Evolutionary conservation across 768 basidiomycete genomes (phyloP).

Genomic region (Hortiboletus campestris): DNA sequence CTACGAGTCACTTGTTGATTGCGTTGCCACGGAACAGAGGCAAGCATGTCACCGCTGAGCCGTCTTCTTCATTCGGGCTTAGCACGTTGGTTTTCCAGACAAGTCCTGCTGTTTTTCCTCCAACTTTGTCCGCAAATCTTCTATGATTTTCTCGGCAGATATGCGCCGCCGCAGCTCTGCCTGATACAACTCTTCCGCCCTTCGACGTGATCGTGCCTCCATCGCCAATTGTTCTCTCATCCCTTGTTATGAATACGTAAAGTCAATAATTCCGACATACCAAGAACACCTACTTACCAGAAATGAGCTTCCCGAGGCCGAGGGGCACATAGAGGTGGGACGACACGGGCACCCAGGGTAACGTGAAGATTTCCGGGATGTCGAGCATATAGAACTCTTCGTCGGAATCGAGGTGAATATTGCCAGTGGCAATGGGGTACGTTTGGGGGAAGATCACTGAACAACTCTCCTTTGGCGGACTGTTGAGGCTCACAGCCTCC

Average conservation of each 20-base stretch:
- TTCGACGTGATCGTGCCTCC: slow-evolving; percentile 33
- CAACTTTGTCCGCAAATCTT: slow-evolving; percentile 14
- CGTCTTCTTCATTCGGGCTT: not conserved
- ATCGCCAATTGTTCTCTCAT: slow-evolving; percentile 36
- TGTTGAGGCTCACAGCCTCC: not conserved
- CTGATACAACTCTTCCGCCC: slow-evolving; percentile 32
- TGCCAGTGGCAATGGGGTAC: not conserved
- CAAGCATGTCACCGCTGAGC: not conserved
- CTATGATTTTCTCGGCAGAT: slow-evolving; percentile 27
- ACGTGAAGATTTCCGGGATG: slow-evolving; percentile 29
- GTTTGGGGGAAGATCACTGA: not conserved
- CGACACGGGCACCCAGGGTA: slow-evolving; percentile 34
- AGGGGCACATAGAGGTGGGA: slow-evolving; percentile 36
- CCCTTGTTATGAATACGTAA: slow-evolving; percentile 8
- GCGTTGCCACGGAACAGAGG: not conserved
- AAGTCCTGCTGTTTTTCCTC: not conserved
- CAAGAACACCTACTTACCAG: slow-evolving; percentile 25
- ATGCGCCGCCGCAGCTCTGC: slow-evolving; percentile 33
- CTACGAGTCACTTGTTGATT: not conserved
- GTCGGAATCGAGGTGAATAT: slow-evolving; percentile 2
- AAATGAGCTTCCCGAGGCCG: slow-evolving; percentile 33
- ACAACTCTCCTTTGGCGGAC: not conserved
- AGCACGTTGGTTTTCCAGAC: not conserved
- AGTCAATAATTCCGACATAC: not conserved
- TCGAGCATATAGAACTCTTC: slow-evolving; percentile 36